A percentile compares a stretch with the other conserved stretches of the same genome.
These are phyloP conservation scores for Paxillus rubicundulus DNA, from an alignment of 768 basidiomycete genomes.

Conservation along the genomic window DNA sequence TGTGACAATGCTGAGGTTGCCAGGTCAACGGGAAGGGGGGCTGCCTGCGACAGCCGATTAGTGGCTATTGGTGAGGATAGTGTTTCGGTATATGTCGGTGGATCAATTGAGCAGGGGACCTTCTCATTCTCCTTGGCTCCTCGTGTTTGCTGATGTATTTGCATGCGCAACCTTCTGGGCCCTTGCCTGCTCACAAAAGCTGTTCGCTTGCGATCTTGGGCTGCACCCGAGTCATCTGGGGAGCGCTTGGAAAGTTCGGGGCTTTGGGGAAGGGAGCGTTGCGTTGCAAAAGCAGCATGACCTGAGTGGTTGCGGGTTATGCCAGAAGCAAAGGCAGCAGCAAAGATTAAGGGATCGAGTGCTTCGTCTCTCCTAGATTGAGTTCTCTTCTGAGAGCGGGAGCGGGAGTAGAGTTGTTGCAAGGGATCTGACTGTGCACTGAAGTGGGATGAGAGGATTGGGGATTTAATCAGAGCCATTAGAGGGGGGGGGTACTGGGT, in stretches of 20 bases:
- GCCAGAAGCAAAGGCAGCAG: conserved; percentile 70
- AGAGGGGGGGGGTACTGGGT: background rate
- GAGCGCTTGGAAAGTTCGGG: conserved; percentile 54
- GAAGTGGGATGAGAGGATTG: conserved; percentile 26
- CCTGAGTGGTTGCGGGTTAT: conserved; percentile 84
- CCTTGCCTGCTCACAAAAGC: conserved; percentile 74
- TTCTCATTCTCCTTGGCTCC: conserved; percentile 49
- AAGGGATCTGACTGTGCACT: conserved; percentile 50
- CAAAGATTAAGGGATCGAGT: conserved; percentile 77
- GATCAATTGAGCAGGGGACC: conserved; percentile 38
- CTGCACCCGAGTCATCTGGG: conserved; percentile 37
- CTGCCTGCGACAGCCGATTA: conserved; percentile 39
- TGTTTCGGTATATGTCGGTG: conserved; percentile 39
- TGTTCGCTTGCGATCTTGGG: conserved; percentile 44
- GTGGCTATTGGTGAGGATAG: conserved; percentile 33
- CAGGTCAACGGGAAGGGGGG: conserved; percentile 24
- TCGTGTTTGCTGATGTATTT: conserved; percentile 27
- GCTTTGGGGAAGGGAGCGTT: conserved; percentile 38
- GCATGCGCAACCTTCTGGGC: conserved; percentile 62
- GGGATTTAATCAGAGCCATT: conserved; percentile 33
- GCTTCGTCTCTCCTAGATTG: conserved; percentile 62
- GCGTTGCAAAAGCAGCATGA: conserved; percentile 69
- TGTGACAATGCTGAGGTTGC: conserved; percentile 5
- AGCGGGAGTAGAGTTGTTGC: conserved; percentile 63
- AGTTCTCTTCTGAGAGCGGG: conserved; percentile 40